Evolutionary conservation across 257 asterid species (phyloP), one percentile per base, ranked within the genome.

Genomic region (Solanum bukasovii): DNA sequence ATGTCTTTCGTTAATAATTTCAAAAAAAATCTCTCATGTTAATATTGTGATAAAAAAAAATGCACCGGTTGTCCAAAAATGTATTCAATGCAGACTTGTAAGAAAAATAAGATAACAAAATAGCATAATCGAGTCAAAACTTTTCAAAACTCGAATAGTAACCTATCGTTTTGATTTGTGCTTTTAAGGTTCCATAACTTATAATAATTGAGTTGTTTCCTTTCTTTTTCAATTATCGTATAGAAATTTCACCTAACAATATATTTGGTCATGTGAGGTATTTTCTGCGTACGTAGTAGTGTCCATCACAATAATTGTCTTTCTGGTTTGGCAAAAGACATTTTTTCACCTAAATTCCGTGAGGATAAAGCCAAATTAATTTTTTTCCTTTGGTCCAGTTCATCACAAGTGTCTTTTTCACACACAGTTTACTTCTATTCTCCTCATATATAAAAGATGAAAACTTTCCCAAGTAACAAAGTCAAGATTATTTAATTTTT

Each of bases 291-390:
- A 31, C 44, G 67, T 29, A 81, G 67, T 29, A 49, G 40, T 29
- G 40, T 81, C 20, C 34, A 35, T 88, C 85, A 65, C 74, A 87
- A 86, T 70, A 86, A 83, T 79, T 87, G 88, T 34, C 91, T 77
- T 86, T 78, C 44, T 67, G 88, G 72, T 85, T 71, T 46, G 12
- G 44, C 42, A 29, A 88, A 49, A 40, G 49, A 27, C 59, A 61
- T 29, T 71, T 91, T 87, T 82, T 37, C 70, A 34, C 73, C 27
- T 46, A 42, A 71, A 71, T 86, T 86, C 71, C 46, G n/a, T 71
- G 56, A 44, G 72, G 70, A 70, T 56, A 20, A 46, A 86, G 72
- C 70, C 49, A 20, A 67, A 27, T 71, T 16, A 4, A 7, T 63
- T 67, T 71, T 56, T 49, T 84, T 18, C 31, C 68, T 81, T 44